Percentiles rank a stretch among this genome's conserved stretches.
Conservation (phyloP, 345 rosid genomes). For the Brassica cretica region DNA sequence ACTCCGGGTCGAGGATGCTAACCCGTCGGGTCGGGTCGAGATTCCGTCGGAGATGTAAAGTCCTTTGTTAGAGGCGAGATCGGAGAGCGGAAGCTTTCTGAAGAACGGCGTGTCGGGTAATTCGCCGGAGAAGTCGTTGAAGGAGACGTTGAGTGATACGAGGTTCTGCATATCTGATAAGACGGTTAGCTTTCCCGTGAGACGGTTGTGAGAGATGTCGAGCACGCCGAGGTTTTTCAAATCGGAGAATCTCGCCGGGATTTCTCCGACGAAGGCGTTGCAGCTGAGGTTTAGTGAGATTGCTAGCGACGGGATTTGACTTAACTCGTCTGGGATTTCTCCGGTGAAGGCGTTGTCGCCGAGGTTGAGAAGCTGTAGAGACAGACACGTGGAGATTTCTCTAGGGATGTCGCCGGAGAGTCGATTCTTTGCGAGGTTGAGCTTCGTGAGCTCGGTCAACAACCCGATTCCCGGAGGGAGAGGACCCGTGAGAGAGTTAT, state of each 20-base stretch:
- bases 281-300: slow-evolving; percentile 84
- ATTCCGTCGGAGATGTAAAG: slow-evolving; percentile 49
- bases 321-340: slow-evolving; percentile 61
- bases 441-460: slow-evolving; percentile 67
- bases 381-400: slow-evolving; percentile 64
- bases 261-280: slow-evolving; percentile 57
- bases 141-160: slow-evolving; percentile 80
- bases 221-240: slow-evolving; percentile 65
- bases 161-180: slow-evolving; percentile 73
- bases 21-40: slow-evolving; percentile 22
- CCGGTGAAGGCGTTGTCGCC: slow-evolving; percentile 66
- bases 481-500: slow-evolving; percentile 55
- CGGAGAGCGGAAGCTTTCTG: slow-evolving; percentile 69
- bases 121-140: slow-evolving; percentile 74
- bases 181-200: slow-evolving; percentile 58
- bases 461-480: slow-evolving; percentile 61
- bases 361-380: slow-evolving; percentile 74
- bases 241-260: slow-evolving; percentile 59
- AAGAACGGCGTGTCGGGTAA: slow-evolving; percentile 83
- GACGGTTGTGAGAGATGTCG: slow-evolving; percentile 73
- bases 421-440: slow-evolving; percentile 59
- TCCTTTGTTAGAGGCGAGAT: slow-evolving; percentile 67
- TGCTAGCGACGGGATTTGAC: slow-evolving; percentile 65
- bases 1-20: slow-evolving; percentile 41
- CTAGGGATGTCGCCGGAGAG: slow-evolving; percentile 67